Percentiles rank a stretch among this genome's conserved stretches.
phyloP scores from a whole-genome alignment of 2,329 filamentous ascomycete genomes.

The Trichoderma sp. region DNA sequence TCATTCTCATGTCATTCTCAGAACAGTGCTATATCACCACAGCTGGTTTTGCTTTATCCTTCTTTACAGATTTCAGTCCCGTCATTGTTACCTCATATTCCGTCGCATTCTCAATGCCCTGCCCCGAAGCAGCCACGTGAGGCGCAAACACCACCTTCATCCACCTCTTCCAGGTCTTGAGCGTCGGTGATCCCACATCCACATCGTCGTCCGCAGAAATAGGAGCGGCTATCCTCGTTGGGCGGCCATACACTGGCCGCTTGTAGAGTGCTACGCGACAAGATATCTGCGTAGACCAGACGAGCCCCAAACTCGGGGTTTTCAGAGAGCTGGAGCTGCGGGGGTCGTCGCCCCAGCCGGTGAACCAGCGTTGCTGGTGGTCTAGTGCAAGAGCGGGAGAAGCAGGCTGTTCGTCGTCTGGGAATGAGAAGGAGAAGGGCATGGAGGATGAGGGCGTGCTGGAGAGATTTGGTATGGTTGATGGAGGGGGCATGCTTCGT shows the following conservation, averaged over 20 bases:
- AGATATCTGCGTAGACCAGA: conserved; percentile 89
- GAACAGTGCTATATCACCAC: not conserved
- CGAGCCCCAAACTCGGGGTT: conserved; percentile 81
- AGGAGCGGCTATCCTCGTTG: conserved; percentile 39
- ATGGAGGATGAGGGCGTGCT: conserved; percentile 44
- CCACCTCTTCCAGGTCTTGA: conserved; percentile 68
- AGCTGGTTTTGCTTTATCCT: not conserved
- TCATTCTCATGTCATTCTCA: not conserved
- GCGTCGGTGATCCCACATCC: conserved; percentile 44
- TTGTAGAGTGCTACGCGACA: conserved; percentile 81
- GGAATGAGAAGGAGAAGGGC: conserved; percentile 33
- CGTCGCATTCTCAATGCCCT: conserved; percentile 52
- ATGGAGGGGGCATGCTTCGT: conserved; percentile 40
- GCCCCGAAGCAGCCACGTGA: conserved; percentile 61
- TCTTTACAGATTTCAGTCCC: conserved; percentile 50
- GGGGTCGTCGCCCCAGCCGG: conserved; percentile 83
- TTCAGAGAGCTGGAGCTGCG: conserved; percentile 58
- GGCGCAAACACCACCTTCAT: conserved; percentile 90
- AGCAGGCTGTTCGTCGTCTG: conserved; percentile 35
- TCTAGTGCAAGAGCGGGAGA: conserved; percentile 68
- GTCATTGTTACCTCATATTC: conserved; percentile 76
- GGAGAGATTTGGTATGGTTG: conserved; percentile 32
- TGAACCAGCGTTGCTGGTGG: conserved; percentile 93
- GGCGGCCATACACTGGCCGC: conserved; percentile 54
- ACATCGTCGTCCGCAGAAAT: conserved; percentile 43